Evolutionary conservation across 176 grass and related monocot species (phyloP).

Genomic region (Rhipidocladum racemiflorum): DNA sequence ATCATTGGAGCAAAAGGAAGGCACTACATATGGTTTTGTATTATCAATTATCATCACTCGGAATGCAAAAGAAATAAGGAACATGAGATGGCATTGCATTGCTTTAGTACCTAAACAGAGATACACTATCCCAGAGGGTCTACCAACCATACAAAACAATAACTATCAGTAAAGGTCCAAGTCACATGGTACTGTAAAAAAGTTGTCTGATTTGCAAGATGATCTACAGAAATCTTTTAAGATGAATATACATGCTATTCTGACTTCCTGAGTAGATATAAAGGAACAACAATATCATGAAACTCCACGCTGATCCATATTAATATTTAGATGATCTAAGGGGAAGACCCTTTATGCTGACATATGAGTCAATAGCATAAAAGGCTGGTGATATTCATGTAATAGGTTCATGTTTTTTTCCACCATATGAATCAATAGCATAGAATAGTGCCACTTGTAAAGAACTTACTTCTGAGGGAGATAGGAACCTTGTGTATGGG

Average conservation of each 20-base stretch:
- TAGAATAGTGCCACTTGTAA: not conserved
- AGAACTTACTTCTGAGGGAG: constrained; percentile 69
- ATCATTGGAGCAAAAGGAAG: not conserved
- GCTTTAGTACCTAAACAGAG: not conserved
- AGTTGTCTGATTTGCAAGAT: not conserved
- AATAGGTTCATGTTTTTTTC: not conserved
- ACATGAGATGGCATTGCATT: not conserved
- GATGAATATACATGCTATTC: not conserved
- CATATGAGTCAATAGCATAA: not conserved
- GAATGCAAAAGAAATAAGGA: constrained; percentile 13
- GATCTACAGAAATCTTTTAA: not conserved
- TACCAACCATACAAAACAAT: not conserved
- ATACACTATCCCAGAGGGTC: not conserved
- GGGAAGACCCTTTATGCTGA: not conserved
- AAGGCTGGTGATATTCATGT: too few relatives aligned
- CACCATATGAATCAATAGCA: not conserved
- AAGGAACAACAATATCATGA: not conserved
- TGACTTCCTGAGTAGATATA: constrained; percentile 7
- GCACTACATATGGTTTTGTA: not conserved
- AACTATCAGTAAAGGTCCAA: not conserved
- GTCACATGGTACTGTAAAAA: not conserved
- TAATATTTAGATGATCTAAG: not conserved
- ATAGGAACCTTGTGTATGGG: constrained; percentile 84
- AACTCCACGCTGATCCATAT: not conserved
- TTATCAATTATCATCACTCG: not conserved